Conservation (phyloP, 768 basidiomycete species). For the Trametes villosa region DNA sequence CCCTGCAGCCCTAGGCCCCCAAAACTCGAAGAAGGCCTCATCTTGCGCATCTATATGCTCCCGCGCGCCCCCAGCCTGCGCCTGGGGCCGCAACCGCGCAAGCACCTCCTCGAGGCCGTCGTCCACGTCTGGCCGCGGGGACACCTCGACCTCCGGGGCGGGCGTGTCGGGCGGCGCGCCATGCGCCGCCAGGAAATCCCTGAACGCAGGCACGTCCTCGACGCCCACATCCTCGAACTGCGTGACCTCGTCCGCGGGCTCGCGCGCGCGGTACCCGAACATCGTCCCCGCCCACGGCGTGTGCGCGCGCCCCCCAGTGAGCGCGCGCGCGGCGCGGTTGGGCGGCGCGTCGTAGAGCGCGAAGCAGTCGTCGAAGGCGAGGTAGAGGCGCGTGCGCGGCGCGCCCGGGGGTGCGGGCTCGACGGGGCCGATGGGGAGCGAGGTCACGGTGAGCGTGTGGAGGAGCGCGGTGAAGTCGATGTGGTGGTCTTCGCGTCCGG, state of each 20-base stretch:
- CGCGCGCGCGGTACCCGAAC: constrained; percentile 8
- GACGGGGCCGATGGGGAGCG: neutral
- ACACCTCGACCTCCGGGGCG: no score
- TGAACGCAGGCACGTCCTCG: neutral
- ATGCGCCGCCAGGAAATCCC: neutral
- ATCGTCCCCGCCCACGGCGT: neutral
- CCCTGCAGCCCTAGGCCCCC: no score
- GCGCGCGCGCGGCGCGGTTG: neutral
- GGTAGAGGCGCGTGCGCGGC: constrained; percentile 1
- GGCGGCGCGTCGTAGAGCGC: neutral
- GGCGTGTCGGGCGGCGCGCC: no score
- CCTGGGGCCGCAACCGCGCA: neutral
- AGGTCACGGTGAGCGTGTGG: neutral
- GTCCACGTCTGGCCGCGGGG: no score
- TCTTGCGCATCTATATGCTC: no score
- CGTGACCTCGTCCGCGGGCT: neutral
- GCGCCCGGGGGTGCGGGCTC: neutral
- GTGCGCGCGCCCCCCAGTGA: neutral
- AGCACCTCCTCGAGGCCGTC: neutral
- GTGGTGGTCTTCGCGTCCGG: neutral
- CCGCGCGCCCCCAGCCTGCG: no score
- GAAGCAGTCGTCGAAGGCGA: constrained; percentile 1
- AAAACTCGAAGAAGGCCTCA: no score
- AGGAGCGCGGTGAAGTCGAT: neutral
- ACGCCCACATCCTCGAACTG: constrained; percentile 8